A percentile compares a stretch with the other conserved stretches of the same genome.
Conservation (phyloP, 2,329 filamentous ascomycete species). For the Graphilbum ipis-grandicollis region DNA sequence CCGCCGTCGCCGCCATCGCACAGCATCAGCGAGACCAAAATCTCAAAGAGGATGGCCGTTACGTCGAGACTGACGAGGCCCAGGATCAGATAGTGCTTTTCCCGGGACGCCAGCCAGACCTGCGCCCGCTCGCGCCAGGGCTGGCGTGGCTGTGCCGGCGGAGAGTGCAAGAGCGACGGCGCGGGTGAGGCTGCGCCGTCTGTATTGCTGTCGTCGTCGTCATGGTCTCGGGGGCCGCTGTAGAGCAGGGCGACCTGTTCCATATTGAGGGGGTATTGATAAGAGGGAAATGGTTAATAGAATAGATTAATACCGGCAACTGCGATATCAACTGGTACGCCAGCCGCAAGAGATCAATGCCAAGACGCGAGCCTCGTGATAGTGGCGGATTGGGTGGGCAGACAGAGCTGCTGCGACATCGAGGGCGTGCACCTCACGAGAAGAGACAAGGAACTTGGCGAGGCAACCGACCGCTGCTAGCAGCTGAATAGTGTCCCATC, state of each 20-base stretch:
- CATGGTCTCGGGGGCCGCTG: neutral
- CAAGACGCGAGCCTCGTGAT: neutral
- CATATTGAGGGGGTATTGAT: too few species aligned
- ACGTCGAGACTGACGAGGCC: constrained; percentile 27
- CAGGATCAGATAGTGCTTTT: constrained; percentile 28
- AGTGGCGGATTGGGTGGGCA: too few species aligned
- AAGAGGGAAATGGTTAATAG: too few species aligned
- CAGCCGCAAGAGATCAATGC: neutral
- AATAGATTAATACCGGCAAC: too few species aligned
- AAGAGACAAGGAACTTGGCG: too few species aligned
- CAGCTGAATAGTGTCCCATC: too few species aligned
- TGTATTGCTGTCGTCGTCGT: neutral
- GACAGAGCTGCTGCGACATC: too few species aligned
- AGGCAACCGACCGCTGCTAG: too few species aligned
- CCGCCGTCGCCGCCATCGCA: constrained; percentile 24
- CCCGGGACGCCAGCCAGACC: constrained; percentile 10
- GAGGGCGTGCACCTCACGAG: too few species aligned
- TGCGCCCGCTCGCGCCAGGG: constrained; percentile 6
- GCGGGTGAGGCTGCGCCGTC: neutral
- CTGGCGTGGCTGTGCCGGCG: too few species aligned
- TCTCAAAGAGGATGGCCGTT: constrained; percentile 24
- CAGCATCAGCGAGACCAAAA: constrained; percentile 29
- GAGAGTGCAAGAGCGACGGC: too few species aligned
- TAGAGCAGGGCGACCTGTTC: neutral
- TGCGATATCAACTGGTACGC: too few species aligned